Base-by-base conservation (phyloP, 2,329 filamentous ascomycete genomes). In the Diaporthe ampelina region DNA sequence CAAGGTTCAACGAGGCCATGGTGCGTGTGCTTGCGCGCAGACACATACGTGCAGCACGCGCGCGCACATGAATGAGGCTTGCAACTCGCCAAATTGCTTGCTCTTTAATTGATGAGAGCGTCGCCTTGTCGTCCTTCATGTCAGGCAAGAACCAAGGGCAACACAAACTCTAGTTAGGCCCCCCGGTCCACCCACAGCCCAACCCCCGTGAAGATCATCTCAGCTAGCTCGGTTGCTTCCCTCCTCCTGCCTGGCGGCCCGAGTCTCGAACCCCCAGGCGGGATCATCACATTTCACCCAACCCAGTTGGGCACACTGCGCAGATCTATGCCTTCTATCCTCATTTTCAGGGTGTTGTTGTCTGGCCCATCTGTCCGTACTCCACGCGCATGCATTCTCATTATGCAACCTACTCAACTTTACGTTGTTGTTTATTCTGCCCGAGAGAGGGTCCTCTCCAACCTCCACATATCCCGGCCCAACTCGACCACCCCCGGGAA, bases 161-260 rank as follows among this genome's bases (percentile, higher is more conserved):
- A 35, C 4, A 67, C 61, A 52, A 67, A 50, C 61, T 67, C 61
- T n/a, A 65, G 19, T 13, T 7, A 13, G 4, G 11, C 37, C 37
- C 37, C 37, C 37, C 37, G 37, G 37, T 13, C 37, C 35, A 37
- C 35, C 35, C 35, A 37, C 35, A 37, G 61, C 32, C 61, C 61
- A 50, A 29, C 45, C 61, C 61, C 61, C 61, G 61, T 50, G 61
- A 50, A 67, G 61, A 67, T 67, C 61, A 67, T 67, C 61, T 37
- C 61, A 67, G 43, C 29, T 67, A 67, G 61, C 61, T 67, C 61
- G 61, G 61, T 52, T 17, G 45, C 29, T 52, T 13, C 61, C 61
- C 29, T 21, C 43, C 26, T 19, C 21, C 21, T 43, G 29, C 61
- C 26, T 67, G 29, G 43, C 61, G 61, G 61, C 61, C 61, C 61